phyloP scores from a whole-genome alignment of 2,329 filamentous ascomycete species.

The Diplodia intermedia region DNA sequence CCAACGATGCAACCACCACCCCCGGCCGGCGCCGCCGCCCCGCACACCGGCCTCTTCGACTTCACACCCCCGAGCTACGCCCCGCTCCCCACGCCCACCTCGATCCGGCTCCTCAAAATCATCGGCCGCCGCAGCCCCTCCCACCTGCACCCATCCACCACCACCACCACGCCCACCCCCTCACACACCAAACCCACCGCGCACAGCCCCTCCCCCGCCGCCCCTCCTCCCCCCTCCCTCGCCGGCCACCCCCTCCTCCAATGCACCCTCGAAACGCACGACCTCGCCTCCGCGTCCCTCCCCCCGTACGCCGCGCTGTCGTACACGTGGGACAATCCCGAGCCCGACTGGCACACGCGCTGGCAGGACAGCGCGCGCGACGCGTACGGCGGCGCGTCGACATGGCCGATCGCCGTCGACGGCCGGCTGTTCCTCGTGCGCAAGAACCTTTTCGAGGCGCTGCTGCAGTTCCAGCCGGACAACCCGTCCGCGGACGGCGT shows the following conservation, averaged over 20 bases:
- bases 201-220: too few species aligned
- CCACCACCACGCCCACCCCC: neutral
- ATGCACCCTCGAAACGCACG: neutral
- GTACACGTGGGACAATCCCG: constrained; percentile 12
- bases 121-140: constrained; percentile 4
- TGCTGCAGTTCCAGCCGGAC: constrained; percentile 11
- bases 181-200: neutral
- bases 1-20: neutral
- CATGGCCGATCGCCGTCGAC: constrained; percentile 8
- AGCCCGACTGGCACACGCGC: neutral
- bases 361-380: neutral
- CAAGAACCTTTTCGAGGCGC: constrained; percentile 27
- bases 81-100: constrained; percentile 13
- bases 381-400: neutral
- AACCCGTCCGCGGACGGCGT: neutral
- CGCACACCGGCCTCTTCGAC: neutral
- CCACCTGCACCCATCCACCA: neutral
- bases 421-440: neutral
- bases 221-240: neutral
- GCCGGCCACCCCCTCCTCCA: constrained; percentile 12
- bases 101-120: constrained; percentile 23
- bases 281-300: neutral
- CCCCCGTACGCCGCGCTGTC: constrained; percentile 8
- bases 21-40: neutral
- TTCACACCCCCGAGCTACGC: constrained; percentile 6